Base-by-base conservation (phyloP, 495 filamentous ascomycete genomes). In the Tuber magnatum region DNA sequence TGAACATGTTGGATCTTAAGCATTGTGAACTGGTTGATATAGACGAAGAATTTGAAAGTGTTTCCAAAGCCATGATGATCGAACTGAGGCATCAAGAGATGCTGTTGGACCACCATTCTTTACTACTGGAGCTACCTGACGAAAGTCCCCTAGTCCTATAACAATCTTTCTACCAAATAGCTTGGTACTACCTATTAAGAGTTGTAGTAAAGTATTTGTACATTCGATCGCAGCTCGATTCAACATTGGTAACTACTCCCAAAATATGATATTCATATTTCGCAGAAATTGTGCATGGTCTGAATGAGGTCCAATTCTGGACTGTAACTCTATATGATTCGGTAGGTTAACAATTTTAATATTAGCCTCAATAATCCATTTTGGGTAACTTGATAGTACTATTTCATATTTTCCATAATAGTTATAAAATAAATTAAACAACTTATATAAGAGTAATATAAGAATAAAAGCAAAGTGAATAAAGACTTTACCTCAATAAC, bases 121-220 rank as follows among this genome's bases (percentile, higher is more conserved):
- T 12, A 77, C 73, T 41, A 77, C 72, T 32, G 75, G 72, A 9
- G 72, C 72, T 22, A 77, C 76, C 38, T 75, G 76, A 20, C 69
- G 14, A 51, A 77, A 75, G 38, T 77, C 76, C 0, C 73, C 76
- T 18, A 77, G 1, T 1, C 32, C 76, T 9, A 77, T 22, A 32
- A 77, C 71, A 20, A 72, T 39, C 44, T 77, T 75, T 65, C 73
- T 72, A 24, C 73, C 76, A 69, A 77, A 77, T 6, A 72, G 75
- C 24, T 40, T 74, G 24, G 12, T 4, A 38, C n/a, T 73, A 35
- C 46, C 43, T 22, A 68, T 73, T 35, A 73, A 28, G 3, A 16
- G 20, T 35, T 73, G 24, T 9, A 73, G 38, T 1, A 76, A 42
- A 18, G 43, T 0, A 41, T 76, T n/a, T 35, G 70, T 69, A 73